A percentile compares a stretch with the other conserved stretches of the same genome.
phyloP scores from a whole-genome alignment of 257 asterid species.

The Lithospermum erythrorhizon region DNA sequence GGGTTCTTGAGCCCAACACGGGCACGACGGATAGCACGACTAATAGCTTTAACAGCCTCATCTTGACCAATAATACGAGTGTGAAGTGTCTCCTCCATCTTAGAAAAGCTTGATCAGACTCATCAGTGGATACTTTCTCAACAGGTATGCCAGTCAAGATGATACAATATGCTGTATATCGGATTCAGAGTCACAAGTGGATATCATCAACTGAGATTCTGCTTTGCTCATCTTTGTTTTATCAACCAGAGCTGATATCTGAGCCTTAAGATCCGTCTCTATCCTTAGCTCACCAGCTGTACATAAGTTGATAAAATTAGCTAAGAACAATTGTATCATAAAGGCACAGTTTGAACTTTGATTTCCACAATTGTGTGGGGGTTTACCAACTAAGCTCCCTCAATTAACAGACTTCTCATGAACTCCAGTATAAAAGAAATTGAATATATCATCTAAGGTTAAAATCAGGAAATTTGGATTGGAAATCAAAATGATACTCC shows the following conservation, averaged over 20 bases:
- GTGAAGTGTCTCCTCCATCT: slow-evolving; percentile 32
- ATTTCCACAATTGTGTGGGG: slow-evolving; percentile 2
- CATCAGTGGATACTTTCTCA: slow-evolving; percentile 28
- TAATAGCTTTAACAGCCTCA: slow-evolving; percentile 70
- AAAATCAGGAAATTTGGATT: no score
- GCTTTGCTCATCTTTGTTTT: slow-evolving; percentile 96
- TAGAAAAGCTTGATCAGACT: slow-evolving; percentile 30
- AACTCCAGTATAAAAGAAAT: no score
- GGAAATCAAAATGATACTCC: no score
- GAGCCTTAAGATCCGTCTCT: slow-evolving; percentile 93
- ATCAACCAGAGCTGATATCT: slow-evolving; percentile 70
- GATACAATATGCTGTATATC: slow-evolving; percentile 28
- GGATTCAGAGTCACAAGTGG: slow-evolving; percentile 37
- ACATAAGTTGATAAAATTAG: slow-evolving; percentile 7
- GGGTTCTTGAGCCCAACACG: slow-evolving; percentile 86
- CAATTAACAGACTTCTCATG: no score
- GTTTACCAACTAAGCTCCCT: not conserved
- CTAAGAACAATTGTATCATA: not conserved
- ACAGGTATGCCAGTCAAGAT: slow-evolving; percentile 33
- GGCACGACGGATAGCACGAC: slow-evolving; percentile 77
- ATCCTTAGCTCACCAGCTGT: slow-evolving; percentile 90
- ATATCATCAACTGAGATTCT: slow-evolving; percentile 61
- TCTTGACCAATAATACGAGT: slow-evolving; percentile 64
- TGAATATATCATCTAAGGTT: no score
- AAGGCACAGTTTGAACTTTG: slow-evolving; percentile 4